Conservation (phyloP, 768 basidiomycete species). For the Mycena chlorophos region DNA sequence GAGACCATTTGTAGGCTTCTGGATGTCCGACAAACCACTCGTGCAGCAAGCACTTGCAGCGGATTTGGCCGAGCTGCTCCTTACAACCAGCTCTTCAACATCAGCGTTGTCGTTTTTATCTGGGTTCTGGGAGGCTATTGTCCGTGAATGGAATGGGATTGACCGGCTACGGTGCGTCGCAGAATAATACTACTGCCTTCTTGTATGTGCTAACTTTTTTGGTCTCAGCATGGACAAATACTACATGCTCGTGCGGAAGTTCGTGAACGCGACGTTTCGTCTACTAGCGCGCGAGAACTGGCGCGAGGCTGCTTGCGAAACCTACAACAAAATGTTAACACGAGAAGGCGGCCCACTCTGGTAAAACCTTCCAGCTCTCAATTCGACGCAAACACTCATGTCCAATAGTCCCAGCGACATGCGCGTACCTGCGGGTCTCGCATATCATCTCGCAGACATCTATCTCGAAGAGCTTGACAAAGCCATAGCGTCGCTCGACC, state of each 20-base stretch:
- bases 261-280: constrained; percentile 82
- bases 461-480: constrained; percentile 89
- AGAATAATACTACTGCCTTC: neutral
- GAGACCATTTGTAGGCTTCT: constrained; percentile 67
- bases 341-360: constrained; percentile 78
- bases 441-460: constrained; percentile 86
- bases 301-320: constrained; percentile 52
- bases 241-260: constrained; percentile 90
- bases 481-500: constrained; percentile 37
- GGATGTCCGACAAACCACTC: constrained; percentile 99
- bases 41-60: constrained; percentile 90
- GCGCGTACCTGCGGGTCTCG: constrained; percentile 73
- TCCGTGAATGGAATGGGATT: constrained; percentile 92
- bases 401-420: constrained; percentile 60
- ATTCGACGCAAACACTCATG: constrained; percentile 10
- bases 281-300: constrained; percentile 73
- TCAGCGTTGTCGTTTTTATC: constrained; percentile 74
- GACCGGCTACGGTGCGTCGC: constrained; percentile 85
- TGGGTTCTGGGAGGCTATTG: constrained; percentile 89
- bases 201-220: constrained; percentile 12
- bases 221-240: constrained; percentile 88
- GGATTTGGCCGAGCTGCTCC: constrained; percentile 79
- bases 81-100: constrained; percentile 59
- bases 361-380: constrained; percentile 37
- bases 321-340: constrained; percentile 70